Percentiles rank a stretch among this genome's conserved stretches.
These are phyloP conservation scores for Boletus coccyginus DNA, from an alignment of 768 basidiomycete genomes.

Conservation along the genomic window DNA sequence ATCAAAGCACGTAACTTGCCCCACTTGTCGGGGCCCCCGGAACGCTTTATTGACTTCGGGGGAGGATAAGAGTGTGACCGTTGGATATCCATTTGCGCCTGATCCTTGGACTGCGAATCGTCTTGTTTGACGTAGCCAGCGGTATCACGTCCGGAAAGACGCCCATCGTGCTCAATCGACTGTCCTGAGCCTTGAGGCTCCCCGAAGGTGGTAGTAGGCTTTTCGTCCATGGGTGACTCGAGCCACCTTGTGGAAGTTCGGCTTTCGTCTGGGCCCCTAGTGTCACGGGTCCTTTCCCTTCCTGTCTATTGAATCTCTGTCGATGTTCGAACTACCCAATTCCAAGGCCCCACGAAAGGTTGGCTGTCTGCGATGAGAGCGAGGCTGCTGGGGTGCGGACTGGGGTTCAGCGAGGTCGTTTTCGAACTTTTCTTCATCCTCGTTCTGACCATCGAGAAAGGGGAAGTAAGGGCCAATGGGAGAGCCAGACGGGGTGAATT, in stretches of 20 bases:
- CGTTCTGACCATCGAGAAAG: conserved; percentile 24
- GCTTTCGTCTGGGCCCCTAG: conserved; percentile 41
- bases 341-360: conserved; percentile 68
- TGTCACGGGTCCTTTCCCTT: conserved; percentile 55
- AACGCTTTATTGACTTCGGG: conserved; percentile 18
- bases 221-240: conserved; percentile 51
- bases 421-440: conserved; percentile 27
- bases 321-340: conserved; percentile 28
- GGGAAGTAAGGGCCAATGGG: conserved; percentile 29
- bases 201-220: conserved; percentile 31
- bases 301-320: conserved; percentile 43
- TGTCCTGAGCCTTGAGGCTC: conserved; percentile 20
- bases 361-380: conserved; percentile 30
- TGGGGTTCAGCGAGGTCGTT: conserved; percentile 34
- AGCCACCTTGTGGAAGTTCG: conserved; percentile 58
- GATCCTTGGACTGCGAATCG: conserved; percentile 4
- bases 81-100: conserved; percentile 7
- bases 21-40: conserved; percentile 36
- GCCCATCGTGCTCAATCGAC: conserved; percentile 26
- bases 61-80: conserved; percentile 30
- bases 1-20: conserved; percentile 59
- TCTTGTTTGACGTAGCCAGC: conserved; percentile 1
- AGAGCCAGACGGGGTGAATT: conserved; percentile 51
- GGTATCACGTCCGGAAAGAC: conserved; percentile 7
- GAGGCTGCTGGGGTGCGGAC: conserved; percentile 28